A percentile compares a stretch with the other conserved stretches of the same genome.
These are phyloP conservation scores for Penicillium expansum DNA, from an alignment of 2,329 filamentous ascomycete species.

Conservation along the genomic window DNA sequence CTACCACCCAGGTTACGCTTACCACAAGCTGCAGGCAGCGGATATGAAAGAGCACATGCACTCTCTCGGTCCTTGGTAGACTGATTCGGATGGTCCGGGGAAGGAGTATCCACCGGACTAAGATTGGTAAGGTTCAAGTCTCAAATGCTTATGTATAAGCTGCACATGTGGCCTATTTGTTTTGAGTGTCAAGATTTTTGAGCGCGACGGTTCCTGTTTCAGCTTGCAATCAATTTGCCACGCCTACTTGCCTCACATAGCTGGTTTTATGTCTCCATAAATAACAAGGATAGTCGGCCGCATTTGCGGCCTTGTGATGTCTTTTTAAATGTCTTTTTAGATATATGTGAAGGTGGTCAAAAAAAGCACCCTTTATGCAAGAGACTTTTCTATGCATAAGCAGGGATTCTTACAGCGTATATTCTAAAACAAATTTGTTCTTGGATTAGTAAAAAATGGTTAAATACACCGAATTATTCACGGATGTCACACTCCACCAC, in stretches of 20 bases:
- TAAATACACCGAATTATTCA: not conserved
- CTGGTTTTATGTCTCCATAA: not conserved
- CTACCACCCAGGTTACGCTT: constrained; percentile 33
- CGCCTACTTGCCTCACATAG: not conserved
- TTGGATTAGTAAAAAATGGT: no score
- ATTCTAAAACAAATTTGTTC: no score
- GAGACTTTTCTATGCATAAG: no score
- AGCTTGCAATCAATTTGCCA: constrained; percentile 6
- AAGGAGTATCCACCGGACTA: not conserved
- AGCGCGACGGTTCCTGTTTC: constrained; percentile 3
- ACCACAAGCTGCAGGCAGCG: constrained; percentile 29
- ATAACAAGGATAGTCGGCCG: no score
- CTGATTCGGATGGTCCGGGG: not conserved
- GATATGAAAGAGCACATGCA: constrained; percentile 29
- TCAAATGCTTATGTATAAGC: not conserved
- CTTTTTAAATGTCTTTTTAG: no score
- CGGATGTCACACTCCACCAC: not conserved
- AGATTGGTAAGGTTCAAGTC: not conserved
- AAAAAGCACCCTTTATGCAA: no score
- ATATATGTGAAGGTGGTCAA: no score
- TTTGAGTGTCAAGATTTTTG: not conserved
- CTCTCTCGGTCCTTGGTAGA: constrained; percentile 27
- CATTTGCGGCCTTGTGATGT: no score
- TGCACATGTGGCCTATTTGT: not conserved
- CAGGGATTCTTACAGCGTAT: no score